phyloP scores from a whole-genome alignment of 2,329 filamentous ascomycete species.

The Aspergillus tanneri region DNA sequence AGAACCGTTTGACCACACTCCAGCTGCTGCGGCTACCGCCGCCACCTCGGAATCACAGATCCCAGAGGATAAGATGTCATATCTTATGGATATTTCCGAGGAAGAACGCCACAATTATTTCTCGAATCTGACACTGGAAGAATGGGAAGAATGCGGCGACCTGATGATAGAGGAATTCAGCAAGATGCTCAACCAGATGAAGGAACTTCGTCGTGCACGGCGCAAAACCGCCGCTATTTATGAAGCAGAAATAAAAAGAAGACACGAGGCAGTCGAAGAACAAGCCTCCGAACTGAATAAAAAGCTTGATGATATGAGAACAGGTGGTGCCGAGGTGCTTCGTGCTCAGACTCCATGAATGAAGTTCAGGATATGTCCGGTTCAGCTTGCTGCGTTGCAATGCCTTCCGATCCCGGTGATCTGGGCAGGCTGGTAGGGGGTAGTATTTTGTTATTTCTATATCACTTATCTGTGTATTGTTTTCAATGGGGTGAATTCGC shows the following conservation, averaged over 20 bases:
- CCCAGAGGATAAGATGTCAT: conserved; percentile 35
- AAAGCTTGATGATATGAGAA: conserved; percentile 56
- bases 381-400: not conserved
- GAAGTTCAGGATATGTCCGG: not conserved
- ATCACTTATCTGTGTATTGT: not conserved
- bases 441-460: conserved; percentile 1
- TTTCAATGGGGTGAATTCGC: not conserved
- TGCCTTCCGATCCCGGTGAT: conserved; percentile 6
- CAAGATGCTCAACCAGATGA: conserved; percentile 52
- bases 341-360: conserved; percentile 37
- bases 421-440: not conserved
- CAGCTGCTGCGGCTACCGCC: conserved; percentile 28
- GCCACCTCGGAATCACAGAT: conserved; percentile 22
- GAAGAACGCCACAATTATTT: conserved; percentile 53
- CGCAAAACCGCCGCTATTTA: conserved; percentile 54
- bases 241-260: conserved; percentile 55
- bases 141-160: conserved; percentile 64
- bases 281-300: conserved; percentile 50
- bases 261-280: conserved; percentile 52
- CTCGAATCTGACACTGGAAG: conserved; percentile 49
- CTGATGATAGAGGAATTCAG: conserved; percentile 59
- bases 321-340: conserved; percentile 55
- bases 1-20: conserved; percentile 51
- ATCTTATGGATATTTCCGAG: conserved; percentile 37
- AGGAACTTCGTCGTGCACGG: conserved; percentile 53